Base-by-base conservation (phyloP, 164 flowering plant species). In the Houttuynia cordata region DNA sequence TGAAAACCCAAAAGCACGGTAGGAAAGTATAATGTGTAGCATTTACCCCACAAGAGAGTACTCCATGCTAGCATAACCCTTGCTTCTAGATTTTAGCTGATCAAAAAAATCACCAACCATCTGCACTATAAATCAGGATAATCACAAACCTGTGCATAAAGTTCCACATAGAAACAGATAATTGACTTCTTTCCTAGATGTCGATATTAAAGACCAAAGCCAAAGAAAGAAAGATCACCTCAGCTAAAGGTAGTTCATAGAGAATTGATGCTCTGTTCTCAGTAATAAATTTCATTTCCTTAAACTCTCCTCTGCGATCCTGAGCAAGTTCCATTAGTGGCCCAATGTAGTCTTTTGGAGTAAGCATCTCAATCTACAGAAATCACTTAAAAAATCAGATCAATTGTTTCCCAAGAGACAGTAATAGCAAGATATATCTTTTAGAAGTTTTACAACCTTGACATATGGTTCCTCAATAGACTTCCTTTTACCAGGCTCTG, bases 11-110 rank as follows among this genome's bases (percentile, higher is more conserved):
- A 17, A 45, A 45, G 17, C 17, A 45, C 13, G 14, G 14, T 18
- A 24, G 34, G 23, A 54, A 54, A 68, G 51, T 37, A 61, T 22
- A 19, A 25, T 47, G 54, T 13, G 14, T 62, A 58, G 57, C 21
- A 58, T 52, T 65, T 81, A 93, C 97, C 92, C 99, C 15, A 78
- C 18, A 73, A 93, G 76, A 51, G 82, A 73, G 72, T 93, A 93
- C 61, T 93, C 99, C 99, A 93, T 88, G 85, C 99, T 93, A 64
- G 95, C 99, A 79, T 90, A 93, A 54, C 99, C 99, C 74, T 90
- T 93, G 68, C 92, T 90, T 77, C 87, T 81, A 56, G 99, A 93
- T 73, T 93, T 93, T 53, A 93, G 79, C 78, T 93, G 99, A 70
- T 93, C 97, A 78, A 90, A 93, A 69, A 93, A 93, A 70, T 93